Evolutionary conservation across 352 stramenopile species (phyloP).

Genomic region (Pythium scleroteichum): DNA sequence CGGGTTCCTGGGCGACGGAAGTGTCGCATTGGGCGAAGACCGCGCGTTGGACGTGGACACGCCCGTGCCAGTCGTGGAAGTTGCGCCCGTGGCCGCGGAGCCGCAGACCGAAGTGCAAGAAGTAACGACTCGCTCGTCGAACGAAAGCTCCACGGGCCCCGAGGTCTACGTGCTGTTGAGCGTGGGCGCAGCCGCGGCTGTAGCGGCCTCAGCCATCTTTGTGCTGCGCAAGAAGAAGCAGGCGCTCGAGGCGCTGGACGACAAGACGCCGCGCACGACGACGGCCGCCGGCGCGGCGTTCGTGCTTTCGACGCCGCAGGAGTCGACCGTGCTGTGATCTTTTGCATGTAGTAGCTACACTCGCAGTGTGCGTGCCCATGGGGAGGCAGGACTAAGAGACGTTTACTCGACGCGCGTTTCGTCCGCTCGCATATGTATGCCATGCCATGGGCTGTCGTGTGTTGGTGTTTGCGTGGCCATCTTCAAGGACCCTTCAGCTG

Average conservation of each 20-base stretch:
- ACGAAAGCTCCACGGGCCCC: constrained; percentile 5
- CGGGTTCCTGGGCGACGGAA: constrained; percentile 19
- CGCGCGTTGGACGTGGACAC: background rate
- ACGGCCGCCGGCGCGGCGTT: constrained; percentile 29
- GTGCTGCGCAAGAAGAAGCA: constrained; percentile 72
- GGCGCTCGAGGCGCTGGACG: constrained; percentile 54
- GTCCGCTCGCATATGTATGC: too few relatives aligned
- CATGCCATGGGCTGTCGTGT: too few relatives aligned
- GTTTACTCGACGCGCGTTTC: too few relatives aligned
- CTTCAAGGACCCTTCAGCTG: constrained; percentile 1
- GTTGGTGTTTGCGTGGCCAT: too few relatives aligned
- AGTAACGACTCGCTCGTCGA: constrained; percentile 36
- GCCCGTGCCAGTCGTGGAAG: background rate
- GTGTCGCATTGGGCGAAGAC: background rate
- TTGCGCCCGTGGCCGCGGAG: constrained; percentile 17
- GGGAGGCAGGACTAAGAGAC: too few relatives aligned
- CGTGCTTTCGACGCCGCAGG: constrained; percentile 52
- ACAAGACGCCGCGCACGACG: constrained; percentile 45
- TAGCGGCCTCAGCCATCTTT: constrained; percentile 56
- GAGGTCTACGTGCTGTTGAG: constrained; percentile 41
- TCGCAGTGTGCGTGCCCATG: too few relatives aligned
- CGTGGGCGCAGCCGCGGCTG: constrained; percentile 38
- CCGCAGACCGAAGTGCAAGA: constrained; percentile 34
- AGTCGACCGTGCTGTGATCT: constrained; percentile 47
- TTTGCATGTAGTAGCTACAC: background rate